Evolutionary conservation across 108 stramenopile genomes (phyloP), one percentile per base, ranked within the genome.

Genomic region (Conticribra weissflogii): DNA sequence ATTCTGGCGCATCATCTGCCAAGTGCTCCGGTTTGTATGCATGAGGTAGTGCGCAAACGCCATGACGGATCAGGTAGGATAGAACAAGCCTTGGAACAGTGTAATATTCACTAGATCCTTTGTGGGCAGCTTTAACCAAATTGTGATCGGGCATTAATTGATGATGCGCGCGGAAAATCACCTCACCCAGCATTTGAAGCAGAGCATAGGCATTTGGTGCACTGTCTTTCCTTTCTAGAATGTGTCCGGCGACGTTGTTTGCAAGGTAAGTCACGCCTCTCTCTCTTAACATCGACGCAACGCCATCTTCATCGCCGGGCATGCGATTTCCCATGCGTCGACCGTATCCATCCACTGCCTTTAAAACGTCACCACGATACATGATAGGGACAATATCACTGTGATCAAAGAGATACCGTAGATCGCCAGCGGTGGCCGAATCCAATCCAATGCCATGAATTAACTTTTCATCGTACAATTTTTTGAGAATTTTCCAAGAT

Each of bases 1-100:
- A 69, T 64, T 76, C 76, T 1, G 76, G 76, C 18, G 68, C 62
- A 50, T 76, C 68, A 51, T 76, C 76, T 5, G 66, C 76, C 22
- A 76, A 69, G 30, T 76, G 76, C 49, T 76, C 62, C 25, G 76
- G 65, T 68, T 76, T 69, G 62, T 50, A 76, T 22, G 63, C 76
- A 15, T 69, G 76, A 16, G 76, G 76, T 23, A 76, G 46, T 12
- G 60, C 76, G 4, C 67, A 52, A 19, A 76, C 56, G 34, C 59
- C 59, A 30, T 69, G 67, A 17, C 66, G 61, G 30, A 76, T 56
- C 36, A 76, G 76, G 30, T 69, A 76, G 16, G 76, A 45, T 4
- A 76, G 76, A 34, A 62, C 61, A 52, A 76, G 63, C 44, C 68
- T 54, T n/a, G 68, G 61, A 29, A 76, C 76, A 44, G 76, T 68